Evolutionary conservation across 78 protist genomes (phyloP), one percentile per base, ranked within the genome.

Genomic region (Cavenderia fasciculata): DNA sequence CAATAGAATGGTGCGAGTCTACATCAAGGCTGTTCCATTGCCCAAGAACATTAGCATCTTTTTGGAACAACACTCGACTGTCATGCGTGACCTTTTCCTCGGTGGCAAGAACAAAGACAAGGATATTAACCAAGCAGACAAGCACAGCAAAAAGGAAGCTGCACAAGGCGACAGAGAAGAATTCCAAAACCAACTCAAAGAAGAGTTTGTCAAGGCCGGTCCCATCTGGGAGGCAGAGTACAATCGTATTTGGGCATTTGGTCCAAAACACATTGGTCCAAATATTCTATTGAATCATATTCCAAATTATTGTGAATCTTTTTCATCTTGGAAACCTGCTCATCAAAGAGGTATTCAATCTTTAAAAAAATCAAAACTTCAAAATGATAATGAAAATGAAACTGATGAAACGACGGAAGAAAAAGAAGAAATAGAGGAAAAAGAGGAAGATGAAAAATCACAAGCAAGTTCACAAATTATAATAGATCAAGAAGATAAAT

Each of bases 201-300:
- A 62, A 2, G 86, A 71, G 34, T 85, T 87, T 1, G 56, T 27
- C 33, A 63, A 63, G 59, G 65, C 79, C 18, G 96, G 92, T 36
- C 79, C 49, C 1, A 57, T 41, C 4, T 94, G 96, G 96, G 27
- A 33, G 29, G 27, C 40, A 38, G 63, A 86, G 52, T 41, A 65
- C 47, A 44, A 74, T 23, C 56, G 84, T 38, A 56, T 94, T 25
- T 95, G 97, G 96, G 59, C 94, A 46, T 57, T 94, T 5, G 95
- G 96, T 25, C 96, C 96, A 33, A 52, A 68, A 23, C 88, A 59
- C 21, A 47, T 77, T 31, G 95, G 95, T 29, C 75, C 97, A 54
- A 78, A 85, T 62, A 3, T 94, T 14, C 36, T 95, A 25, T 33
- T 94, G 49, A 92, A 92, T 71, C 85, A 87, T 57, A 74, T 87